phyloP scores from a whole-genome alignment of 2,329 filamentous ascomycete genomes.

The Fusarium mangiferae region DNA sequence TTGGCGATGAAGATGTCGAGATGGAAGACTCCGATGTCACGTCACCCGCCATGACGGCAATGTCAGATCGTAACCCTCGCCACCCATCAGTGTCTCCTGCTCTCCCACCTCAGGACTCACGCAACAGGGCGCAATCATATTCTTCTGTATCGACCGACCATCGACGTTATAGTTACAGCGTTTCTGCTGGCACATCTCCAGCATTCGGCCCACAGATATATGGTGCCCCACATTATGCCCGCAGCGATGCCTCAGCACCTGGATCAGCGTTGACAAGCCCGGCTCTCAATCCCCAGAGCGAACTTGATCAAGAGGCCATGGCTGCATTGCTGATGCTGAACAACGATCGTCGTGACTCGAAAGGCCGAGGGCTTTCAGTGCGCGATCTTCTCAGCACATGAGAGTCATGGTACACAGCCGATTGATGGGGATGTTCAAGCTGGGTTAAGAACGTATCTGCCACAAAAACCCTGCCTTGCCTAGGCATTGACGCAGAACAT shows the following conservation, averaged over 20 bases:
- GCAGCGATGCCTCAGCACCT: conserved; percentile 54
- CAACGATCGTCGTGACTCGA: conserved; percentile 71
- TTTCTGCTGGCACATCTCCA: conserved; percentile 64
- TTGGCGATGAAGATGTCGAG: conserved; percentile 63
- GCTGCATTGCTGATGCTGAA: conserved; percentile 90
- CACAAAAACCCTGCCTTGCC: background rate
- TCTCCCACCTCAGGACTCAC: conserved; percentile 57
- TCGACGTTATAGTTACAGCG: conserved; percentile 61
- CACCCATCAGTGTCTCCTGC: conserved; percentile 65
- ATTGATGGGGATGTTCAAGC: background rate
- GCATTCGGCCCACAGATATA: conserved; percentile 64
- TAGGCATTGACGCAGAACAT: conserved; percentile 9
- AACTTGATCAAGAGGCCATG: conserved; percentile 81
- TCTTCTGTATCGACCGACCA: conserved; percentile 64
- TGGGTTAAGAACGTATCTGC: background rate
- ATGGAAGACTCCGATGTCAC: conserved; percentile 65
- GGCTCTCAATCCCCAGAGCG: conserved; percentile 64
- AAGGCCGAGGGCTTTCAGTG: conserved; percentile 63
- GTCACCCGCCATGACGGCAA: conserved; percentile 58
- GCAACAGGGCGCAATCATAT: conserved; percentile 61
- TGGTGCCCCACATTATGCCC: conserved; percentile 51
- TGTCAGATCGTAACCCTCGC: conserved; percentile 47
- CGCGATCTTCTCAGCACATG: conserved; percentile 64
- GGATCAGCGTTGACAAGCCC: conserved; percentile 69
- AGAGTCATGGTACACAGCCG: conserved; percentile 34